Conservation (phyloP, 768 basidiomycete species). For the Trametes meyenii region DNA sequence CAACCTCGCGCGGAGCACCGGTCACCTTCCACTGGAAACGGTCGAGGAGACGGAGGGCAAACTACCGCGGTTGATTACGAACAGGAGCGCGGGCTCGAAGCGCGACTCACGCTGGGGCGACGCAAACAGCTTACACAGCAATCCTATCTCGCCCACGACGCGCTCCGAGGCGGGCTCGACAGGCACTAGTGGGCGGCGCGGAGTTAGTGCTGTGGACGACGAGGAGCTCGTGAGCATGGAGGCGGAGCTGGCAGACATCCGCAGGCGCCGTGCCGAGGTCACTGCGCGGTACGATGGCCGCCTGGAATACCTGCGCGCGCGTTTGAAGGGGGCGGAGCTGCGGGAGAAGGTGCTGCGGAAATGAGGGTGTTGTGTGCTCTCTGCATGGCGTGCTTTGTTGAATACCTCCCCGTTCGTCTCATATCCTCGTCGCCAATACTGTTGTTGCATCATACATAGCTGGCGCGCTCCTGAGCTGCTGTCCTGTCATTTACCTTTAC, state of each 20-base stretch:
- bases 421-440: background rate
- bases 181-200: constrained; percentile 19
- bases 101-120: constrained; percentile 19
- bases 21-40: constrained; percentile 52
- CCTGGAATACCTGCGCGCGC: constrained; percentile 78
- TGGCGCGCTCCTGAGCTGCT: constrained; percentile 15
- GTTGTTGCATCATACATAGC: constrained; percentile 15
- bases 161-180: constrained; percentile 22
- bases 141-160: constrained; percentile 10
- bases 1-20: constrained; percentile 55
- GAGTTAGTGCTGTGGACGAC: constrained; percentile 32
- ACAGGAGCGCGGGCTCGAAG: constrained; percentile 10
- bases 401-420: background rate
- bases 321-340: constrained; percentile 80
- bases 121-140: constrained; percentile 7
- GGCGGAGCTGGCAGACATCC: constrained; percentile 69
- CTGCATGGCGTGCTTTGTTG: background rate
- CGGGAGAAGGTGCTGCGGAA: constrained; percentile 79
- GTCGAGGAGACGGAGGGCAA: constrained; percentile 51
- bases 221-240: constrained; percentile 45
- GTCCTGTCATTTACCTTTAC: constrained; percentile 21
- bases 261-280: constrained; percentile 70
- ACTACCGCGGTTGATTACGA: background rate
- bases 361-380: constrained; percentile 19
- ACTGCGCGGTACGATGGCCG: constrained; percentile 71